Percentiles rank a stretch among this genome's conserved stretches.
Conservation (phyloP, 495 filamentous ascomycete species). For the Penicillium paxilli region DNA sequence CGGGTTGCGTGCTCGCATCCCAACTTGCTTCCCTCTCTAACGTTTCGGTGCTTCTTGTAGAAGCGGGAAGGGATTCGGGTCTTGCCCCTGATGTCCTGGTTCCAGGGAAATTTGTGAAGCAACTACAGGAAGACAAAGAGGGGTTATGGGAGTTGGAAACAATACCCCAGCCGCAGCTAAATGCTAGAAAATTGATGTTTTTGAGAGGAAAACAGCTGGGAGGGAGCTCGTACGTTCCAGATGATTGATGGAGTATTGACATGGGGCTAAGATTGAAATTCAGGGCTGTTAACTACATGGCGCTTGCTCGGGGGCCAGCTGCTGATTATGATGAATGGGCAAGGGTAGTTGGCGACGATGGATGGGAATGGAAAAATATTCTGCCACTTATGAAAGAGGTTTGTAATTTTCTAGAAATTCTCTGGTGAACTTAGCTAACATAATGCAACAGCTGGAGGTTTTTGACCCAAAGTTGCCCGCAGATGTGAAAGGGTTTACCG, state of each 20-base stretch:
- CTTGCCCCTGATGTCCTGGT: background rate
- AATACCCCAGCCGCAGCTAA: background rate
- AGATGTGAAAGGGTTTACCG: too few relatives aligned
- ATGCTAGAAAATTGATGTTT: background rate
- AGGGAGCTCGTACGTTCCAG: background rate
- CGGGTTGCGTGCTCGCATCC: background rate
- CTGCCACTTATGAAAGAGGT: background rate
- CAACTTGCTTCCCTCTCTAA: background rate
- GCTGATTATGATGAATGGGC: constrained; percentile 4
- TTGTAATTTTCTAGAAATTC: too few relatives aligned
- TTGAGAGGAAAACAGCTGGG: background rate
- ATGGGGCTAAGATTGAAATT: background rate
- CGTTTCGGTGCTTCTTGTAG: background rate
- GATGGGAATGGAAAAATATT: background rate
- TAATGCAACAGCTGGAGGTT: too few relatives aligned
- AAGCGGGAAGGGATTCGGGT: constrained; percentile 1
- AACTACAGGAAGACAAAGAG: constrained; percentile 2
- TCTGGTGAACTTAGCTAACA: too few relatives aligned
- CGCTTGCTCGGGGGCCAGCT: background rate
- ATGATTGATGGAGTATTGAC: background rate
- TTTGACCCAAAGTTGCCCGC: too few relatives aligned
- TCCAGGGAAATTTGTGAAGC: constrained; percentile 2
- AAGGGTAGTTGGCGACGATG: background rate
- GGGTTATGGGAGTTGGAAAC: constrained; percentile 3
- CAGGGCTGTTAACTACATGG: constrained; percentile 3